These are phyloP conservation scores for Ophiostoma quercus DNA, from an alignment of 2,329 filamentous ascomycete genomes.

Conservation along the genomic window DNA sequence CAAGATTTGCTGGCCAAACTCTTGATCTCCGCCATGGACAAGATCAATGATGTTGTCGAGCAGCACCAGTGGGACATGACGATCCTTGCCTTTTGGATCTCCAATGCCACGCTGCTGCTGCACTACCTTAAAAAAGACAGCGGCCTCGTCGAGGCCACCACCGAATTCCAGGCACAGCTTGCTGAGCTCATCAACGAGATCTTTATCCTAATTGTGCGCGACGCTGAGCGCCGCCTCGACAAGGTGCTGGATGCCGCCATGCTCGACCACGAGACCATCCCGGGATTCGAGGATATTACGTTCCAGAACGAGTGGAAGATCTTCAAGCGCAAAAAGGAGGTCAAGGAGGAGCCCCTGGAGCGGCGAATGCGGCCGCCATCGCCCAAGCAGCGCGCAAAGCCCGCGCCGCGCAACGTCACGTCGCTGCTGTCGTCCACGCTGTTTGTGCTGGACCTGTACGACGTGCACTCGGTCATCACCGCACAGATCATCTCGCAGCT, in stretches of 20 bases:
- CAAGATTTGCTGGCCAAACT: conserved; percentile 75
- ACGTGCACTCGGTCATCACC: conserved; percentile 94
- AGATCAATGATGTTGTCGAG: conserved; percentile 96
- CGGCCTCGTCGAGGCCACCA: conserved; percentile 72
- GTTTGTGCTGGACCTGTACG: conserved; percentile 97
- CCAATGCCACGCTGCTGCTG: conserved; percentile 88
- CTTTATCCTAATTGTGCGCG: conserved; percentile 93
- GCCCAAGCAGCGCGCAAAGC: conserved; percentile 85
- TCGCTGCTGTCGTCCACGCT: conserved; percentile 91
- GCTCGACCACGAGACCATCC: conserved; percentile 96
- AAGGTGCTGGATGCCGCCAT: conserved; percentile 90
- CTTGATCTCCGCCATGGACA: conserved; percentile 81
- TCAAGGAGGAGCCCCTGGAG: conserved; percentile 84
- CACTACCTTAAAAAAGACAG: conserved; percentile 95
- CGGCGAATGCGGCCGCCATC: conserved; percentile 89
- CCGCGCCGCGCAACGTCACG: conserved; percentile 89
- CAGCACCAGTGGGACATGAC: conserved; percentile 99
- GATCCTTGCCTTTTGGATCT: conserved; percentile 97
- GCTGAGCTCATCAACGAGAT: conserved; percentile 96
- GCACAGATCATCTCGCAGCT: conserved; percentile 88
- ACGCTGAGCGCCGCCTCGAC: conserved; percentile 92
- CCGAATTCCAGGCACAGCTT: conserved; percentile 86
- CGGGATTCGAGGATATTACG: conserved; percentile 90
- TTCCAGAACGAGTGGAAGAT: conserved; percentile 99
- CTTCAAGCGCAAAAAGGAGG: conserved; percentile 84